These are phyloP conservation scores for Rhypophila decipiens DNA, from an alignment of 495 filamentous ascomycete genomes.

Conservation along the genomic window DNA sequence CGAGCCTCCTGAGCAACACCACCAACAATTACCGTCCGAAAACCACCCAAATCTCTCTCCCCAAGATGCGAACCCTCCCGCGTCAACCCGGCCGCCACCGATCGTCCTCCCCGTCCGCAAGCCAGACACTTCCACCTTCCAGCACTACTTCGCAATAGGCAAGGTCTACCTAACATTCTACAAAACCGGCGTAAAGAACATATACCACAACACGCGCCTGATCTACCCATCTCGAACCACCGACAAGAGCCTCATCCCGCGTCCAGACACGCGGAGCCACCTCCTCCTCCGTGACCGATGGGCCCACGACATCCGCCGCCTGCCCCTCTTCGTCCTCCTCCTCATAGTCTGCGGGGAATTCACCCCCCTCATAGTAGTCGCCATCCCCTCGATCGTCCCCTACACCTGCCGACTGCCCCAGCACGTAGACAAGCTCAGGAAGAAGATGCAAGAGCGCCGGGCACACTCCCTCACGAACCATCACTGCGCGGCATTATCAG, in stretches of 20 bases:
- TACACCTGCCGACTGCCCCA: conserved; percentile 72
- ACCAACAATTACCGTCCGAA: background rate
- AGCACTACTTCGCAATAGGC: conserved; percentile 43
- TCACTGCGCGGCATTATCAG: background rate
- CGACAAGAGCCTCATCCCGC: background rate
- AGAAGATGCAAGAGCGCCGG: conserved; percentile 40
- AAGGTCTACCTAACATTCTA: conserved; percentile 71
- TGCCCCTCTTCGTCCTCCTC: conserved; percentile 68
- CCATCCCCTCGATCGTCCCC: conserved; percentile 65
- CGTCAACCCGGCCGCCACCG: conserved; percentile 52
- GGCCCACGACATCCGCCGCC: conserved; percentile 60
- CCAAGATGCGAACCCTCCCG: conserved; percentile 49
- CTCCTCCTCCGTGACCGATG: conserved; percentile 28
- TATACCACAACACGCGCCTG: conserved; percentile 56
- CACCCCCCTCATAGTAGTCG: conserved; percentile 64
- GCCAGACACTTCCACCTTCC: conserved; percentile 28
- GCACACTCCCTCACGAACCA: conserved; percentile 29
- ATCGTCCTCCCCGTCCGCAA: conserved; percentile 44
- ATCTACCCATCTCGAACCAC: conserved; percentile 18
- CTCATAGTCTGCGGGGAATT: conserved; percentile 77
- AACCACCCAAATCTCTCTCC: background rate
- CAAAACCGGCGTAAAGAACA: conserved; percentile 70
- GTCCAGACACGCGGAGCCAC: conserved; percentile 11
- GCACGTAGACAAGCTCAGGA: conserved; percentile 56
- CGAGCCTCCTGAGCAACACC: background rate